Conservation (phyloP, 176 grass and related monocot genomes). For the Stipa capillata region DNA sequence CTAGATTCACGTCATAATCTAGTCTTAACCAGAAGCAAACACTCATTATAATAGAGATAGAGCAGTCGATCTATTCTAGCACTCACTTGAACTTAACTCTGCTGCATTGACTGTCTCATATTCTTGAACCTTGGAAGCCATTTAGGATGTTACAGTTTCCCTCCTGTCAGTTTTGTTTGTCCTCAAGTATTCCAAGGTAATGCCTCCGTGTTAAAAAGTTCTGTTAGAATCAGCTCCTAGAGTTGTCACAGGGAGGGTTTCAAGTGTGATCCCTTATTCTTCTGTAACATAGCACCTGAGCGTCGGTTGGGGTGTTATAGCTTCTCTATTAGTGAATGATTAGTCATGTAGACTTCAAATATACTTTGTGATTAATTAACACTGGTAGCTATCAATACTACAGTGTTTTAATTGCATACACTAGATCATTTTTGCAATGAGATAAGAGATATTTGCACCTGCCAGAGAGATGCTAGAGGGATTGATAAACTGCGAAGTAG, state of each 20-base stretch:
- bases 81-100: not conserved
- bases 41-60: not conserved
- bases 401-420: not conserved
- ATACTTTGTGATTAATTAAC: constrained; percentile 1
- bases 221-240: not conserved
- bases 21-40: not conserved
- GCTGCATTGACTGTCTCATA: not conserved
- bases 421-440: constrained; percentile 5
- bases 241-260: not conserved
- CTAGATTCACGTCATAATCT: not conserved
- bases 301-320: not conserved
- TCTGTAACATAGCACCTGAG: not conserved
- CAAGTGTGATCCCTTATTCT: not conserved
- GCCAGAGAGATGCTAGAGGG: constrained; percentile 65
- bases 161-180: not conserved
- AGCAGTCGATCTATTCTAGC: not conserved
- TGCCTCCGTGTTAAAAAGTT: not conserved
- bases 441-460: constrained; percentile 8
- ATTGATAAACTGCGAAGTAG: constrained; percentile 31
- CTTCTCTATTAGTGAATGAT: not conserved
- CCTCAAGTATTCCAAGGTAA: not conserved
- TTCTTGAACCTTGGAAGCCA: not conserved
- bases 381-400: not conserved
- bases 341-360: not conserved
- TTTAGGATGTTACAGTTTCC: not conserved